Percentiles rank a stretch among this genome's conserved stretches.
phyloP scores from a whole-genome alignment of 1,284 basidiomycete species.

The Rhodofomes roseus region DNA sequence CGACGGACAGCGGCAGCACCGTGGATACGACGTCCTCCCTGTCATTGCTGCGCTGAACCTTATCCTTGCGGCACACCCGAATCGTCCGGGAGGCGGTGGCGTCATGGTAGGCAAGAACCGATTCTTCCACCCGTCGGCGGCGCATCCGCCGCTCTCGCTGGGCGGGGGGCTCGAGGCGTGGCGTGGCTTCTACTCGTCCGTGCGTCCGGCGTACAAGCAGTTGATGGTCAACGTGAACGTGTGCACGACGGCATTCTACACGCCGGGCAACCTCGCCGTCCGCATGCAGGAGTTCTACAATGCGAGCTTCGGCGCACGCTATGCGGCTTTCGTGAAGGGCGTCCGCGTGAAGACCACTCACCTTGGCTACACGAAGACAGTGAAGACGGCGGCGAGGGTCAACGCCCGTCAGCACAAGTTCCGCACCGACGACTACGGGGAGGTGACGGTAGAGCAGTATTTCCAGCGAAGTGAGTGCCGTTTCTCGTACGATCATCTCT shows the following conservation, averaged over 20 bases:
- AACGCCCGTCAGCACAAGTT: conserved; percentile 54
- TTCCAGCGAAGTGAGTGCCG: conserved; percentile 51
- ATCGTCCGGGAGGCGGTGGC: conserved; percentile 53
- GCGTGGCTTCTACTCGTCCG: conserved; percentile 73
- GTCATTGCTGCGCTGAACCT: conserved; percentile 72
- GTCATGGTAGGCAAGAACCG: conserved; percentile 73
- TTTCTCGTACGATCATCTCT: not conserved
- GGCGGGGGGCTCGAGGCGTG: conserved; percentile 67
- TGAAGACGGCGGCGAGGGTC: conserved; percentile 45
- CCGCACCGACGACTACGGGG: conserved; percentile 44
- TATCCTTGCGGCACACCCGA: conserved; percentile 60
- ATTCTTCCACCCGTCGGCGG: conserved; percentile 63
- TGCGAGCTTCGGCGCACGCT: conserved; percentile 48
- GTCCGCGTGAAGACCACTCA: conserved; percentile 58
- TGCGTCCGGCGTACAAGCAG: conserved; percentile 66
- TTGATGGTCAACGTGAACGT: conserved; percentile 80
- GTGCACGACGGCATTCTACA: conserved; percentile 75
- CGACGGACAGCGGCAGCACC: conserved; percentile 53
- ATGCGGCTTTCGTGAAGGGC: conserved; percentile 51
- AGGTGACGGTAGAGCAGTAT: conserved; percentile 59
- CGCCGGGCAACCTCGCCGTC: conserved; percentile 54
- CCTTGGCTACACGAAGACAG: conserved; percentile 55
- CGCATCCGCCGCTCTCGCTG: conserved; percentile 38
- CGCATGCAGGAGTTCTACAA: conserved; percentile 50
- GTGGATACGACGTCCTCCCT: conserved; percentile 62